Evolutionary conservation across 805 yeast species (phyloP).

Genomic region (Myxozyma kluyveri): DNA sequence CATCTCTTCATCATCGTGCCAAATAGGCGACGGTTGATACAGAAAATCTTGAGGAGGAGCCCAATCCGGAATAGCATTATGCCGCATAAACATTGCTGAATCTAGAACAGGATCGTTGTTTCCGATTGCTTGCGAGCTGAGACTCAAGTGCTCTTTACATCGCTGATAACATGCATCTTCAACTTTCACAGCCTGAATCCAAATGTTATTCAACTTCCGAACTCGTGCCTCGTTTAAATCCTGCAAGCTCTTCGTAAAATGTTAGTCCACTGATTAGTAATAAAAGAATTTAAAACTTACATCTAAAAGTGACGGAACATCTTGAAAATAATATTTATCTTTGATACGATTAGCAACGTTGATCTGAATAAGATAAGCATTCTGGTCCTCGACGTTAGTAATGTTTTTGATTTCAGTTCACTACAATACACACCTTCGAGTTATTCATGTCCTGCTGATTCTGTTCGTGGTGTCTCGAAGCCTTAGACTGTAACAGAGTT

Average conservation of each 20-base stretch:
- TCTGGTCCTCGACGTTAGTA: too few relatives aligned
- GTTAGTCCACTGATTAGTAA: neutral
- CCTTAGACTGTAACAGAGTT: constrained; percentile 15
- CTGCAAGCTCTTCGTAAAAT: constrained; percentile 60
- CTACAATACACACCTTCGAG: constrained; percentile 47
- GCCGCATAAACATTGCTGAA: constrained; percentile 88
- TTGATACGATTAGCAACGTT: constrained; percentile 85
- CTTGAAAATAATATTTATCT: constrained; percentile 90
- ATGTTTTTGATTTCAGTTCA: neutral
- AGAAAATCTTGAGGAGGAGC: constrained; percentile 80
- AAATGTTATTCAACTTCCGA: constrained; percentile 62
- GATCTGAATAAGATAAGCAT: constrained; percentile 74
- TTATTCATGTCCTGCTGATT: constrained; percentile 66
- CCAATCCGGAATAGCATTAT: constrained; percentile 68
- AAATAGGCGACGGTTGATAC: constrained; percentile 83
- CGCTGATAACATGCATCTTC: constrained; percentile 57
- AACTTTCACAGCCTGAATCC: constrained; percentile 57
- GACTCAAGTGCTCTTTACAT: constrained; percentile 45
- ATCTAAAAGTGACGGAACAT: constrained; percentile 85
- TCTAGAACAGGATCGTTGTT: constrained; percentile 74
- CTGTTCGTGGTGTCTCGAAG: constrained; percentile 24
- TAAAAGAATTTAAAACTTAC: constrained; percentile 27
- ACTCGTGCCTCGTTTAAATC: constrained; percentile 79
- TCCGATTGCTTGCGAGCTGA: constrained; percentile 54
- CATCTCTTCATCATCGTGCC: constrained; percentile 92